A percentile compares a stretch with the other conserved stretches of the same genome.
Evolutionary conservation across 192 early-diverging fungal species (phyloP).

Genomic region (Gonapodya prolifera): DNA sequence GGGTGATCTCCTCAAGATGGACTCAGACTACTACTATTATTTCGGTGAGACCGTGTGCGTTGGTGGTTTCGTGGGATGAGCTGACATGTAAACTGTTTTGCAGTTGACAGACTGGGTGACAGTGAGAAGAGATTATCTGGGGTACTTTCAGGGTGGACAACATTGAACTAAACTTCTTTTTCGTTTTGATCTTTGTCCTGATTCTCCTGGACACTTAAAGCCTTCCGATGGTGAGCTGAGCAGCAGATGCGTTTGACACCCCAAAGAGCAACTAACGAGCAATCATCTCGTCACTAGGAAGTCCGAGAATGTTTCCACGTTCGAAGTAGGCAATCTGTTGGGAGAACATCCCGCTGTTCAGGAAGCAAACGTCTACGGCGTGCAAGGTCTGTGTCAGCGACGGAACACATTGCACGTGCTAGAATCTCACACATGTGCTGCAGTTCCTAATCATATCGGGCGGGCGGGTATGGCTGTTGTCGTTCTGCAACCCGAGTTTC

Average conservation of each 20-base stretch:
- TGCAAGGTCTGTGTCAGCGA: neutral
- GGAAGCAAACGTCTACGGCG: conserved; percentile 2
- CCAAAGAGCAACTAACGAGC: too few relatives aligned
- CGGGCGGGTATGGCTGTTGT: conserved; percentile 1
- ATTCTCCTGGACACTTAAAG: too few relatives aligned
- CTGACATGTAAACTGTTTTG: neutral
- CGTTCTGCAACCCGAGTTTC: neutral
- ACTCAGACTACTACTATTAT: neutral
- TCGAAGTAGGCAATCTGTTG: neutral
- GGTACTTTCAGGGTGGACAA: too few relatives aligned
- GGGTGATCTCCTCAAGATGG: neutral
- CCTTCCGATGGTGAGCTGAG: neutral
- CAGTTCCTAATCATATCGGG: neutral
- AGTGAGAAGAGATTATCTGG: neutral
- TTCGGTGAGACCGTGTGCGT: neutral
- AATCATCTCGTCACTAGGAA: neutral
- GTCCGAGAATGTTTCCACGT: neutral
- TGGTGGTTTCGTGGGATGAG: too few relatives aligned
- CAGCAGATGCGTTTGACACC: too few relatives aligned
- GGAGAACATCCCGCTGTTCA: neutral
- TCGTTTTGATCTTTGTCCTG: too few relatives aligned
- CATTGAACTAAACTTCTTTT: too few relatives aligned
- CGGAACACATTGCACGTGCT: neutral
- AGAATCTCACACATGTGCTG: neutral
- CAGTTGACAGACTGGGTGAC: neutral